Percentiles rank a stretch among this genome's conserved stretches.
phyloP scores from a whole-genome alignment of 176 grass and related monocot species.

The Canna indica region DNA sequence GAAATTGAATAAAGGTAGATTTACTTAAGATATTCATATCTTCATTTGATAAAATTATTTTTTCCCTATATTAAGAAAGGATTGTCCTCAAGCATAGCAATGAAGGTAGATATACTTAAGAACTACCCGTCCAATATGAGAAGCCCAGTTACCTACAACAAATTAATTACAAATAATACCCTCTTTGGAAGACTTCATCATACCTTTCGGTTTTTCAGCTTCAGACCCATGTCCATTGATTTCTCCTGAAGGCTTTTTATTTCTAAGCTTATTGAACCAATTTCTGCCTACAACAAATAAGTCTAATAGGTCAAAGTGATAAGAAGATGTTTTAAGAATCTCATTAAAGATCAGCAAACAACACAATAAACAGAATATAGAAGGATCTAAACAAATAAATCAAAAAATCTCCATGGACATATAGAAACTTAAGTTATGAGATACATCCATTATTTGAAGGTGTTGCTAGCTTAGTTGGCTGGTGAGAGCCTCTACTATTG shows the following conservation, averaged over 20 bases:
- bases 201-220: constrained; percentile 98
- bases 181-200: constrained; percentile 12
- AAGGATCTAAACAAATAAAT: neutral
- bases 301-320: constrained; percentile 32
- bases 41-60: no score
- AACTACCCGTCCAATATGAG: neutral
- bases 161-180: neutral
- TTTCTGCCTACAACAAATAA: constrained; percentile 80
- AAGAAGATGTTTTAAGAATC: constrained; percentile 16
- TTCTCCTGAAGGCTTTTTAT: constrained; percentile 98
- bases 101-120: no score
- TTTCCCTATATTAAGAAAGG: no score
- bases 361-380: neutral
- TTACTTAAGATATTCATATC: no score
- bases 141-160: neutral
- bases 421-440: no score
- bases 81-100: no score
- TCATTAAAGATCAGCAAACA: neutral
- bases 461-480: no score
- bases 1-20: no score
- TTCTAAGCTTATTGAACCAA: constrained; percentile 98
- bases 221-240: constrained; percentile 98
- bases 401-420: neutral
- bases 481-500: no score
- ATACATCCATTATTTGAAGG: no score